A percentile compares a stretch with the other conserved stretches of the same genome.
Evolutionary conservation across 2,329 filamentous ascomycete genomes (phyloP).

Genomic region (Exophiala xenobiotica): DNA sequence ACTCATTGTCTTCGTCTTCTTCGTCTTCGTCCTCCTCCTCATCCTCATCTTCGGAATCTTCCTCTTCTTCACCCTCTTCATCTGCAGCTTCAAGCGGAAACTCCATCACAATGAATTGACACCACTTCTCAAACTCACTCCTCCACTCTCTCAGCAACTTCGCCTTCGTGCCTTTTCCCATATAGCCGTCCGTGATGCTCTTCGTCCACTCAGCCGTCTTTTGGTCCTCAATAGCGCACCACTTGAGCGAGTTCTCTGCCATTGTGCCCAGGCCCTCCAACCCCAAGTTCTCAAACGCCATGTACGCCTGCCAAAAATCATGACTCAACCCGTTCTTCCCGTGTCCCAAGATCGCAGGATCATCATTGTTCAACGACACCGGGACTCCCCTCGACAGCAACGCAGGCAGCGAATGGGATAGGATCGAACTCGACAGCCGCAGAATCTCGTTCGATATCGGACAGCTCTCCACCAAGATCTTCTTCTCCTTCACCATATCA

Average conservation of each 20-base stretch:
- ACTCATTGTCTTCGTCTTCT: constrained; percentile 25
- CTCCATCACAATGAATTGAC: constrained; percentile 82
- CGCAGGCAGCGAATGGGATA: constrained; percentile 77
- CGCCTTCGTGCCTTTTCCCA: constrained; percentile 70
- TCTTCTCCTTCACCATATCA: constrained; percentile 83
- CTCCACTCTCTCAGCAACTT: constrained; percentile 74
- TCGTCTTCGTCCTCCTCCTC: constrained; percentile 29
- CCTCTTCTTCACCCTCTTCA: constrained; percentile 35
- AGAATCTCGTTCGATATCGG: constrained; percentile 89
- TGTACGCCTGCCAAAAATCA: constrained; percentile 91
- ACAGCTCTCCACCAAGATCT: constrained; percentile 84
- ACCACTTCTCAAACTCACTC: constrained; percentile 83
- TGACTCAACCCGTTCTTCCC: constrained; percentile 79
- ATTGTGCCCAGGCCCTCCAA: constrained; percentile 81
- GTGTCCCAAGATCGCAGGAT: constrained; percentile 84
- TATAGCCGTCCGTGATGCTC: constrained; percentile 70
- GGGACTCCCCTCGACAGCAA: constrained; percentile 80
- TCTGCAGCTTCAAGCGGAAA: constrained; percentile 57
- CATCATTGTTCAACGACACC: constrained; percentile 84
- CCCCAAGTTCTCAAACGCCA: constrained; percentile 89
- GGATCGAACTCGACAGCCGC: constrained; percentile 72
- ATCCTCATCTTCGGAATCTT: constrained; percentile 28
- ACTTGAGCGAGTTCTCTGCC: constrained; percentile 88
- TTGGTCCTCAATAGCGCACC: constrained; percentile 85
- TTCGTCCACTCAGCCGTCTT: constrained; percentile 66